Evolutionary conservation across 805 yeast genomes (phyloP).

Genomic region (Ogataea zsoltii): DNA sequence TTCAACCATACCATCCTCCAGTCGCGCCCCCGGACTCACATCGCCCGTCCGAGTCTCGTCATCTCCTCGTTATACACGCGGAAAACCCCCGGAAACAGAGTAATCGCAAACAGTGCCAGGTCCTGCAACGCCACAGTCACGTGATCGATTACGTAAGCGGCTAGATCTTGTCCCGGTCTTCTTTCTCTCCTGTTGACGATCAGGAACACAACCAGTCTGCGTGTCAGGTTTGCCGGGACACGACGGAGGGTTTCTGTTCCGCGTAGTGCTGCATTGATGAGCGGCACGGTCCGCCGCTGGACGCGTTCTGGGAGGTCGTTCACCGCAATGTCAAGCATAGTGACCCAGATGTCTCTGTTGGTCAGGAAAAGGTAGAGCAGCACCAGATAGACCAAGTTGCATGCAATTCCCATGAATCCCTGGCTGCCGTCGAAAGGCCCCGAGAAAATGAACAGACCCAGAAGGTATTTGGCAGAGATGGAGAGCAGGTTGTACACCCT

Average conservation of each 20-base stretch:
- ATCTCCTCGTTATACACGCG: slow-evolving; percentile 18
- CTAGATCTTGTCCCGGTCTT: background rate
- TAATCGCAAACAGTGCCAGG: slow-evolving; percentile 14
- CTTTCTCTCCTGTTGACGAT: slow-evolving; percentile 9
- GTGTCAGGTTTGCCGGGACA: background rate
- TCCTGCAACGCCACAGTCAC: slow-evolving; percentile 20
- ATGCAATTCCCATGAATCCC: background rate
- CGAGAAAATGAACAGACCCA: slow-evolving; percentile 4
- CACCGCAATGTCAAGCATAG: slow-evolving; percentile 5
- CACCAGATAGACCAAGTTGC: slow-evolving; percentile 1
- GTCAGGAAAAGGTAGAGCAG: slow-evolving; percentile 3
- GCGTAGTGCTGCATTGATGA: background rate
- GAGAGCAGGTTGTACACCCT: slow-evolving; percentile 11
- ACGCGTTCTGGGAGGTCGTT: slow-evolving; percentile 6
- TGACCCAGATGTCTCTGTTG: slow-evolving; percentile 5
- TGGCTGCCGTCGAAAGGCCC: background rate
- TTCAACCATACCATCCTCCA: no score
- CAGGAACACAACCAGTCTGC: slow-evolving; percentile 6
- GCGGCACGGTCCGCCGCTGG: slow-evolving; percentile 4
- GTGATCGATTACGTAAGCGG: slow-evolving; percentile 4
- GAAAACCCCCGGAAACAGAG: slow-evolving; percentile 23
- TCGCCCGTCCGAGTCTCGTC: background rate
- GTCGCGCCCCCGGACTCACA: no score
- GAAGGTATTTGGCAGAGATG: slow-evolving; percentile 8
- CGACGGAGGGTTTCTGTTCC: background rate